phyloP scores from a whole-genome alignment of 1,284 basidiomycete genomes.

The Apiotrichum gamsii region DNA sequence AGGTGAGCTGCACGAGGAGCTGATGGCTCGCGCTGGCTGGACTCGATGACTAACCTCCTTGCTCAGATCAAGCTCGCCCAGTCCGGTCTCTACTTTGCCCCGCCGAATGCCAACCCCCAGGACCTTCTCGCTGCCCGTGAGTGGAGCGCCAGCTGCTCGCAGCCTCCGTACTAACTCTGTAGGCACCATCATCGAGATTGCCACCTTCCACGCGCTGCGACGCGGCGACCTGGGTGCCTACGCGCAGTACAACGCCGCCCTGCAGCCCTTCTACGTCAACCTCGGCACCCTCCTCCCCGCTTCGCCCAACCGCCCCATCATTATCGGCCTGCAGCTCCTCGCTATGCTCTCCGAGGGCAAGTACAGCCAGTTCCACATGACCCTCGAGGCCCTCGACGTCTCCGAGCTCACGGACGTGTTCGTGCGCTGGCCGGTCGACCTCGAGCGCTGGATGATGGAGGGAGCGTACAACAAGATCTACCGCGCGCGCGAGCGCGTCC shows the following conservation, averaged over 20 bases:
- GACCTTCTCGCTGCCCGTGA: conserved; percentile 45
- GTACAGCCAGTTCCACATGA: conserved; percentile 97
- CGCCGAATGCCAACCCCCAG: conserved; percentile 33
- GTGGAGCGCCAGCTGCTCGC: conserved; percentile 8
- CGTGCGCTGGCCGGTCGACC: conserved; percentile 77
- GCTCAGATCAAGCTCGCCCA: conserved; percentile 46
- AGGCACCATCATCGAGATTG: conserved; percentile 94
- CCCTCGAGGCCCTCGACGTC: conserved; percentile 76
- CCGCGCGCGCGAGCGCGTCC: conserved; percentile 77
- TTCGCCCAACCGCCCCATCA: conserved; percentile 78
- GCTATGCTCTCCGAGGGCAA: conserved; percentile 91
- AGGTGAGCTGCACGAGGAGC: conserved; percentile 37
- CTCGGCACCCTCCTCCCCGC: conserved; percentile 66
- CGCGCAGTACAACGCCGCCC: conserved; percentile 88
- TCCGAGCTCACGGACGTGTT: conserved; percentile 67
- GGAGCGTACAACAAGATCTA: conserved; percentile 97
- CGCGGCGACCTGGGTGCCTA: conserved; percentile 83
- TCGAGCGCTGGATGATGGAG: conserved; percentile 98
- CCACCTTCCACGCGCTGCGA: conserved; percentile 86
- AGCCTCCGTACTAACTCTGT: not conserved
- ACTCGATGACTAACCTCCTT: too few relatives aligned
- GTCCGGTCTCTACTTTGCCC: conserved; percentile 46
- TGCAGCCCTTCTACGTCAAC: conserved; percentile 88
- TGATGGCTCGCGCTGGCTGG: too few relatives aligned
- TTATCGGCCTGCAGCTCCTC: conserved; percentile 89